phyloP scores from a whole-genome alignment of 106 monocot genomes.

The Acorus gramineus region DNA sequence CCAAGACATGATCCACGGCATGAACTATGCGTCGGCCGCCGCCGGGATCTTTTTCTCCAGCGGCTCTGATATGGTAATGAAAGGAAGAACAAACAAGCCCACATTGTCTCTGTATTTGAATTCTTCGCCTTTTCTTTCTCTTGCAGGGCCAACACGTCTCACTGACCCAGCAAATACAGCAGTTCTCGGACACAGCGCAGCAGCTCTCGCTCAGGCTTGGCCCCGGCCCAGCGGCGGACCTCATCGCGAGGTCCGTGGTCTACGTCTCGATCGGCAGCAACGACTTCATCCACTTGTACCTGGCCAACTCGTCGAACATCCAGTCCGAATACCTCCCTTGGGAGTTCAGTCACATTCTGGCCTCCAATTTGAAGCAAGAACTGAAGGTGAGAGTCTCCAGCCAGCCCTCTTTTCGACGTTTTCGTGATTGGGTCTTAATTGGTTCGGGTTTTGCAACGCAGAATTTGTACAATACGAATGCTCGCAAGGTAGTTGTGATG shows the following conservation, averaged over 20 bases:
- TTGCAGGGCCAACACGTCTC: slow-evolving; percentile 65
- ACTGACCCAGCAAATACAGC: slow-evolving; percentile 59
- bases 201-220: slow-evolving; percentile 38
- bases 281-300: slow-evolving; percentile 85
- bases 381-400: slow-evolving; percentile 27
- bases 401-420: not conserved
- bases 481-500: slow-evolving; percentile 64
- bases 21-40: slow-evolving; percentile 72
- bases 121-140: not conserved
- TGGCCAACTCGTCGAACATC: slow-evolving; percentile 43
- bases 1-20: slow-evolving; percentile 43
- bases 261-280: slow-evolving; percentile 86
- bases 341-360: slow-evolving; percentile 63
- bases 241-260: slow-evolving; percentile 55
- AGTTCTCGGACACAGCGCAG: slow-evolving; percentile 56
- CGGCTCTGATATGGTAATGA: slow-evolving; percentile 60
- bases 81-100: not conserved
- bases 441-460: slow-evolving; percentile 8
- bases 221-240: slow-evolving; percentile 34
- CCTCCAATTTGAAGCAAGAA: slow-evolving; percentile 33
- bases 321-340: slow-evolving; percentile 47
- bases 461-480: slow-evolving; percentile 55
- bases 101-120: not conserved
- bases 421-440: too few species aligned
- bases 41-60: slow-evolving; percentile 66